Percentiles rank a stretch among this genome's conserved stretches.
Conservation (phyloP, 352 stramenopile species). For the Saprolegnia parasitica region DNA sequence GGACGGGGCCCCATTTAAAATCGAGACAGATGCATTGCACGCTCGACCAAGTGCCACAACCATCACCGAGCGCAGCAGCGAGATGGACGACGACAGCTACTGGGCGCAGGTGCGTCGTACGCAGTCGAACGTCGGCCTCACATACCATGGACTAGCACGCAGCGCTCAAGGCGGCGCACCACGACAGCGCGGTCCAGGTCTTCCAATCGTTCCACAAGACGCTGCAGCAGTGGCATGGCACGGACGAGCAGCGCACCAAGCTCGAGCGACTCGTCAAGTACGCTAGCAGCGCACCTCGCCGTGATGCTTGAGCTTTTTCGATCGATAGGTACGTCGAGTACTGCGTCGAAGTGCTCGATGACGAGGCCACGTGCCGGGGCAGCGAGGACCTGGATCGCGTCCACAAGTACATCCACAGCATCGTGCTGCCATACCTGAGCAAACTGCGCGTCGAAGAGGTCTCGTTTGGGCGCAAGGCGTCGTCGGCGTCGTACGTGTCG, state of each 20-base stretch:
- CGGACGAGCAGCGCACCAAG: conserved; percentile 9
- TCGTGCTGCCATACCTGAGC: conserved; percentile 79
- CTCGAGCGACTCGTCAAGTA: conserved; percentile 10
- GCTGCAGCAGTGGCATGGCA: not conserved
- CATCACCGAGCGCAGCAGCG: no score
- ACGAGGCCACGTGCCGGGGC: not conserved
- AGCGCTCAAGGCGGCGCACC: not conserved
- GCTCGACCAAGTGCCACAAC: no score
- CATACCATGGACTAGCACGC: not conserved
- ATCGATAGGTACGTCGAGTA: conserved; percentile 24
- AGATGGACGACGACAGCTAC: no score
- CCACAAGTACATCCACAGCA: conserved; percentile 85
- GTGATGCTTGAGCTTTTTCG: not conserved
- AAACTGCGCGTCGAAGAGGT: conserved; percentile 59
- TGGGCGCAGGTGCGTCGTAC: no score
- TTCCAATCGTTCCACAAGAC: conserved; percentile 12
- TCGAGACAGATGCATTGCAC: no score
- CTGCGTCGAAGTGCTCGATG: conserved; percentile 9
- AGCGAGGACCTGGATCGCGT: conserved; percentile 72
- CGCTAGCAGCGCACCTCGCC: not conserved
- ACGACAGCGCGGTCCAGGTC: not conserved
- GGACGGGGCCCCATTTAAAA: no score
- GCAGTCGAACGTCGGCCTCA: no score
- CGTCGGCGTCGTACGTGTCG: not conserved
- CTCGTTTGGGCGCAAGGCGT: conserved; percentile 4